Conservation (phyloP, 1,139 yeast genomes). For the Yamadazyma diddensiae region DNA sequence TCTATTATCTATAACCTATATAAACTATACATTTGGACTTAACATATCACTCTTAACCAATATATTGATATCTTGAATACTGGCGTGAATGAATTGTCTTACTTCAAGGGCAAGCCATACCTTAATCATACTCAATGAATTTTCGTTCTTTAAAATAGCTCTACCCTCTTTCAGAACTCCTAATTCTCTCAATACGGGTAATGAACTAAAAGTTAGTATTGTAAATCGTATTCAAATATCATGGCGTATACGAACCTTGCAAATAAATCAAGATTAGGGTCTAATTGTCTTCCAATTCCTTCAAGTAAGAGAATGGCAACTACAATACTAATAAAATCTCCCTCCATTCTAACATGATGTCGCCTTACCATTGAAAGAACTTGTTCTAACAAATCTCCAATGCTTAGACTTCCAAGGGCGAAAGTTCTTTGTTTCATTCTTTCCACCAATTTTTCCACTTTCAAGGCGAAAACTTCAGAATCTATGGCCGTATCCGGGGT, state of each 20-base stretch:
- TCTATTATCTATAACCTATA: no score
- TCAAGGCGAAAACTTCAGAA: slow-evolving; percentile 79
- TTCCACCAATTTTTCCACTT: slow-evolving; percentile 79
- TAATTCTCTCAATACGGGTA: slow-evolving; percentile 83
- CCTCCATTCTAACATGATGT: slow-evolving; percentile 97
- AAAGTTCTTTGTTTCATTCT: slow-evolving; percentile 84
- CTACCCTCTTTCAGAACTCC: slow-evolving; percentile 70
- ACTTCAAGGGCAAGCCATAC: slow-evolving; percentile 92
- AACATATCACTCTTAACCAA: slow-evolving; percentile 51
- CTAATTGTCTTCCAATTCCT: slow-evolving; percentile 92
- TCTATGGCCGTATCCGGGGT: slow-evolving; percentile 92
- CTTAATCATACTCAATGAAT: slow-evolving; percentile 73
- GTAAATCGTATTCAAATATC: slow-evolving; percentile 56
- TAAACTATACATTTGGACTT: slow-evolving; percentile 38
- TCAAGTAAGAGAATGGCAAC: slow-evolving; percentile 86
- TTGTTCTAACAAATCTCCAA: slow-evolving; percentile 85
- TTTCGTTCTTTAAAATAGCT: slow-evolving; percentile 54
- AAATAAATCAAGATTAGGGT: slow-evolving; percentile 88
- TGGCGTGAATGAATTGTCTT: slow-evolving; percentile 79
- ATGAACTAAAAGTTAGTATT: slow-evolving; percentile 49
- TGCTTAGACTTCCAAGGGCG: slow-evolving; percentile 86
- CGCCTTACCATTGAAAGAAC: slow-evolving; percentile 86
- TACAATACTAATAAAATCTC: slow-evolving; percentile 90
- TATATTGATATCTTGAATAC: slow-evolving; percentile 66
- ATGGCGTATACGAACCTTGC: slow-evolving; percentile 84